Evolutionary conservation across 768 basidiomycete genomes (phyloP), one percentile per base, ranked within the genome.

Genomic region (Rhodotorula sphaerocarpa): DNA sequence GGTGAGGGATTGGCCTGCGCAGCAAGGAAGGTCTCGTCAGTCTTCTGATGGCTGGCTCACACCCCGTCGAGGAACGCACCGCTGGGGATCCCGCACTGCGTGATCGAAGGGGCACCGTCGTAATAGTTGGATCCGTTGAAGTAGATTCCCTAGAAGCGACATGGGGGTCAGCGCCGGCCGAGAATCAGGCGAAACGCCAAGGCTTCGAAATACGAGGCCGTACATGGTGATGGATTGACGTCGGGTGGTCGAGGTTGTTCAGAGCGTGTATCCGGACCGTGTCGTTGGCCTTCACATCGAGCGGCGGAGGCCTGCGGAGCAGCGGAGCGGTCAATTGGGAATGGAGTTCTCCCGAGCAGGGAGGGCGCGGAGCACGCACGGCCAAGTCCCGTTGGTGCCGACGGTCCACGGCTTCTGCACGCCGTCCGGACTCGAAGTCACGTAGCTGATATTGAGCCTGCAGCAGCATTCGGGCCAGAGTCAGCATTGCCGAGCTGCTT

Each of bases 371-470:
- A 51, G 1, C 27, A 79, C 89, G 74, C 75, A 91, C 86, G 92
- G 92, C 93, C 92, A 97, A 9, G 87, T 86, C 25, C 84, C 83
- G 73, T 96, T 96, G 54, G 95, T 83, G 56, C 91, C 91, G 53
- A 95, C 82, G 53, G 83, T 90, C 48, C 33, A 52, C 14, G 84
- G 79, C 51, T 92, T 84, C 18, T 82, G 78, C 55, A 77, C 82
- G 9, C 87, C 88, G 72, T 93, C 90, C 3, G 93, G 93, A 75
- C 85, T 88, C 50, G 82, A 86, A 63, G 83, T 75, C 31, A 88
- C 84, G 63, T 88, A 92, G 52, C 89, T 86, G 75, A 96, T 80
- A 74, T 95, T 86, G 90, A 90, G 92, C 87, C 73, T 72, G 63
- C 67, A 14, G 2, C 7, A 25, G 47, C 27, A 21, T 5, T 10